phyloP scores from a whole-genome alignment of 1,284 basidiomycete species.

The Neotropicomus parvogracilis region DNA sequence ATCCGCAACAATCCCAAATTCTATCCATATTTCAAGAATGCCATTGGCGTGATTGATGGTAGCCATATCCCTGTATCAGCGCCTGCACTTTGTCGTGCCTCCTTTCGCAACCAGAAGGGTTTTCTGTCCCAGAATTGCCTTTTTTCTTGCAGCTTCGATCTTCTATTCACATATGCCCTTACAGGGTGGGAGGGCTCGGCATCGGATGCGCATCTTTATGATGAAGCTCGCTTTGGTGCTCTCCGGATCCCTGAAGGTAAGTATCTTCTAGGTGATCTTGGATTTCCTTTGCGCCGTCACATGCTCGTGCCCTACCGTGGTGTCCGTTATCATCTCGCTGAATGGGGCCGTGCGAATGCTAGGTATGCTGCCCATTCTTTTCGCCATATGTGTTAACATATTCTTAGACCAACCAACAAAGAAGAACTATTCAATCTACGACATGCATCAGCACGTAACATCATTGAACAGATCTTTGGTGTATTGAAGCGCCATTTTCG shows the following conservation, averaged over 20 bases:
- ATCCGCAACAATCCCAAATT: background rate
- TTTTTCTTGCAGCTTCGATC: background rate
- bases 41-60: background rate
- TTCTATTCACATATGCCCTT: background rate
- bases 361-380: background rate
- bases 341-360: background rate
- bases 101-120: background rate
- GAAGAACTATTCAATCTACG: slow-evolving; percentile 42
- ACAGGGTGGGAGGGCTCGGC: background rate
- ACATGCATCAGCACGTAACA: slow-evolving; percentile 38
- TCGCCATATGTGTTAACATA: too few relatives aligned
- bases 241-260: background rate
- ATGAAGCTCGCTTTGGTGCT: background rate
- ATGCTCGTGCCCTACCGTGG: background rate
- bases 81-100: fast-evolving
- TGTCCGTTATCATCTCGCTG: slow-evolving; percentile 5
- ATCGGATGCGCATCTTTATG: background rate
- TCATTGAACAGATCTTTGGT: slow-evolving; percentile 43
- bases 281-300: background rate
- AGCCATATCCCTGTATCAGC: background rate
- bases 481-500: slow-evolving; percentile 36
- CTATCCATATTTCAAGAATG: background rate
- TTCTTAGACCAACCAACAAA: slow-evolving; percentile 8
- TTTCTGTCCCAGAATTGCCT: background rate
- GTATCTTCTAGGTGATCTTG: background rate